These are phyloP conservation scores for Penicillium freii DNA, from an alignment of 2,329 filamentous ascomycete genomes.

Conservation along the genomic window DNA sequence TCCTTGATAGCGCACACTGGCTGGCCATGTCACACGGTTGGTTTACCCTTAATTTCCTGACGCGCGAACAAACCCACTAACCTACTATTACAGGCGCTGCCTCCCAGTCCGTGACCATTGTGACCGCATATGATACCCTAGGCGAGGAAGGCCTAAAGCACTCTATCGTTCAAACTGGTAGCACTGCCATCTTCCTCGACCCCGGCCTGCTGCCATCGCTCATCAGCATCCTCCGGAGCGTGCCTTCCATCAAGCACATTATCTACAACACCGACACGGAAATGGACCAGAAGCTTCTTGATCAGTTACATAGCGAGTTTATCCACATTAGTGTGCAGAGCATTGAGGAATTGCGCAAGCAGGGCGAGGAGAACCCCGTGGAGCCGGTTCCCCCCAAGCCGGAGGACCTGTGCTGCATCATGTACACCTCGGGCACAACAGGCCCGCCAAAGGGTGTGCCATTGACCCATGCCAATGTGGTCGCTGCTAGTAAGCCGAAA, in stretches of 20 bases:
- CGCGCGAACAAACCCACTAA: not conserved
- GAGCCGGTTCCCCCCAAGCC: slow-evolving; percentile 70
- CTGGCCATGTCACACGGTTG: slow-evolving; percentile 72
- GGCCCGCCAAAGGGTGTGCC: slow-evolving; percentile 86
- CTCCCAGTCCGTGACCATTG: slow-evolving; percentile 85
- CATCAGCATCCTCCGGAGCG: slow-evolving; percentile 54
- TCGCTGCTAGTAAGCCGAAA: slow-evolving; percentile 66
- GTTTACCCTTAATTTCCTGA: slow-evolving; percentile 14
- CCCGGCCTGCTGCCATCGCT: slow-evolving; percentile 69
- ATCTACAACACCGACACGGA: slow-evolving; percentile 59
- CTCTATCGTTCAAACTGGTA: slow-evolving; percentile 77
- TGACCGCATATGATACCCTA: slow-evolving; percentile 92
- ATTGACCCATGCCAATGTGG: slow-evolving; percentile 74
- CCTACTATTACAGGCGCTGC: slow-evolving; percentile 51
- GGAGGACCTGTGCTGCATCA: slow-evolving; percentile 76
- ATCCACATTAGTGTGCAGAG: slow-evolving; percentile 54
- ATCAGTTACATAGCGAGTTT: slow-evolving; percentile 54
- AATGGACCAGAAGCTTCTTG: slow-evolving; percentile 52
- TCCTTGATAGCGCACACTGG: slow-evolving; percentile 67
- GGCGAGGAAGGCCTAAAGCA: slow-evolving; percentile 81
- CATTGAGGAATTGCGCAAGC: slow-evolving; percentile 55
- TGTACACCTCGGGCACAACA: slow-evolving; percentile 84
- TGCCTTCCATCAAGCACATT: slow-evolving; percentile 56
- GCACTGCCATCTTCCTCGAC: slow-evolving; percentile 82
- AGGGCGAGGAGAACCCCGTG: slow-evolving; percentile 64